These are phyloP conservation scores for Zoysia japonica DNA, from an alignment of 176 grass and related monocot genomes.

Conservation along the genomic window DNA sequence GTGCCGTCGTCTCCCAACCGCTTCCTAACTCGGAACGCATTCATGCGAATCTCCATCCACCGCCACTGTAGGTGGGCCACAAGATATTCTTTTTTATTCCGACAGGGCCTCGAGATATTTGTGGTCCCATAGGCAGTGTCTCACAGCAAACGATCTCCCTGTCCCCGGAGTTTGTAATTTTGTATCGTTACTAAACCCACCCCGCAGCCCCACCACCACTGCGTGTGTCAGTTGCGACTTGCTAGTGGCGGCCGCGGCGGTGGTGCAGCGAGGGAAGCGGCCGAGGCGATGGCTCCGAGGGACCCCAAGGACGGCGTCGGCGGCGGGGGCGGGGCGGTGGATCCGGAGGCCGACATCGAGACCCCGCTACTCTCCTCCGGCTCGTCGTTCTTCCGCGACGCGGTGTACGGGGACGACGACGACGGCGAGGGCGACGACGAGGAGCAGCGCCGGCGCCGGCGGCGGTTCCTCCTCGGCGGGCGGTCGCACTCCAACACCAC, in stretches of 20 bases:
- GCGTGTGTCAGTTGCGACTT: neutral
- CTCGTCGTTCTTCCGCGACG: slow-evolving; percentile 44
- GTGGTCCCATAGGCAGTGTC: neutral
- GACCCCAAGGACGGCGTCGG: slow-evolving; percentile 7
- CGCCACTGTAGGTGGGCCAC: slow-evolving; percentile 16
- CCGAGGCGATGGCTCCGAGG: slow-evolving; percentile 36
- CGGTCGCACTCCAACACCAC: slow-evolving; percentile 65
- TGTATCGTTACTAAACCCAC: neutral
- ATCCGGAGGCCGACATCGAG: slow-evolving; percentile 50
- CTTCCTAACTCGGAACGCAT: neutral
- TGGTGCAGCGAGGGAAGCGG: neutral
- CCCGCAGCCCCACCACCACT: neutral
- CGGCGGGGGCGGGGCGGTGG: slow-evolving; percentile 12
- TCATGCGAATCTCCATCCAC: neutral
- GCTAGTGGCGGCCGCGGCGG: slow-evolving; percentile 15
- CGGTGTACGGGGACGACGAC: slow-evolving; percentile 34
- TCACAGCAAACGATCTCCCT: accelerated
- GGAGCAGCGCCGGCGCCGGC: slow-evolving; percentile 26
- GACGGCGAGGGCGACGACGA: slow-evolving; percentile 31
- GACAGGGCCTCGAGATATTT: neutral
- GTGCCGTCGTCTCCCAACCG: neutral
- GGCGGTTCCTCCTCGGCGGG: slow-evolving; percentile 41
- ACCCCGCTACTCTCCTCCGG: slow-evolving; percentile 33
- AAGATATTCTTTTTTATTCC: accelerated
- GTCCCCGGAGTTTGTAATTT: neutral